These are phyloP conservation scores for Boletus mariae DNA, from an alignment of 1,284 basidiomycete species.

Conservation along the genomic window DNA sequence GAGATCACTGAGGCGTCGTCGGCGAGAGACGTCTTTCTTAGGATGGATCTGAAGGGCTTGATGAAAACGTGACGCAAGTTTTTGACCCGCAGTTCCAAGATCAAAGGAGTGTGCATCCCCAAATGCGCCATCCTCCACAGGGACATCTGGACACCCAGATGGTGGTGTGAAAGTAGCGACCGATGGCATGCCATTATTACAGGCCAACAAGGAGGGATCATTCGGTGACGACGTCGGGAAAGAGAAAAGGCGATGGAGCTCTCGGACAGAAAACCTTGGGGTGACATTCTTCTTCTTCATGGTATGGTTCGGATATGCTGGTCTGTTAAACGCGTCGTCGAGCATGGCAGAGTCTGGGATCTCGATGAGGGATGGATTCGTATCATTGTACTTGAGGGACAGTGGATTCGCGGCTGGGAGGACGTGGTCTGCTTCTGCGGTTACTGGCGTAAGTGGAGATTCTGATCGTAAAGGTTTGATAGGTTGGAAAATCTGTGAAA, in stretches of 20 bases:
- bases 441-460: constrained; percentile 2
- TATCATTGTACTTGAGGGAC: constrained; percentile 9
- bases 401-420: constrained; percentile 5
- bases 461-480: constrained; percentile 15
- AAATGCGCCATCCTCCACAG: constrained; percentile 17
- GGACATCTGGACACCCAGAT: constrained; percentile 15
- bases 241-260: constrained; percentile 33
- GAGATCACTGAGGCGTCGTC: constrained; percentile 29
- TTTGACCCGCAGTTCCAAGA: constrained; percentile 16
- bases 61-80: constrained; percentile 2
- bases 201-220: background rate
- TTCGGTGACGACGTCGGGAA: constrained; percentile 35
- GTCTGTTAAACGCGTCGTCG: constrained; percentile 15
- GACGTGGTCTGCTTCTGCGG: constrained; percentile 2
- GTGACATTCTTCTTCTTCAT: constrained; percentile 17
- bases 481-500: constrained; percentile 26
- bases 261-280: constrained; percentile 30
- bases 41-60: constrained; percentile 4
- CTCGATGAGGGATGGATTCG: constrained; percentile 9
- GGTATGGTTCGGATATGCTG: constrained; percentile 12
- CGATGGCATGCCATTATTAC: constrained; percentile 8
- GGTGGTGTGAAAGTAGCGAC: constrained; percentile 14
- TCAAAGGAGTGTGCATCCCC: constrained; percentile 19
- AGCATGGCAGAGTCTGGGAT: constrained; percentile 15
- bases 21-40: constrained; percentile 1